phyloP scores from a whole-genome alignment of 768 basidiomycete species.

The Mycena capillaripes region DNA sequence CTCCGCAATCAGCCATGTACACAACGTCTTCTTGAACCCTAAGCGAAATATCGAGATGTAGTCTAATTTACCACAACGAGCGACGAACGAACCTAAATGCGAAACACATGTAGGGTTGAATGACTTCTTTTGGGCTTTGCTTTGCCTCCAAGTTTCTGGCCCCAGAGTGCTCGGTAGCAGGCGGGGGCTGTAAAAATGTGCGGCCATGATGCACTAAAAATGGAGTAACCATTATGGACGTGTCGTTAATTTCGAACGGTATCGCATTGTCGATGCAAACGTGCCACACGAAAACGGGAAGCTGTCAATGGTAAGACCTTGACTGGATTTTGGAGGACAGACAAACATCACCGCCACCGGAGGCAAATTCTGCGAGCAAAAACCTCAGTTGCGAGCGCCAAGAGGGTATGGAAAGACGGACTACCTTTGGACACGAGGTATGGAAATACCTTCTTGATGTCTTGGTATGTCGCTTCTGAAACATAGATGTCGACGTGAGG shows the following conservation, averaged over 20 bases:
- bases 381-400: background rate
- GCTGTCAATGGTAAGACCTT: constrained; percentile 54
- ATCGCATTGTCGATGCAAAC: constrained; percentile 75
- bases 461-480: constrained; percentile 73
- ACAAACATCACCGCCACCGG: constrained; percentile 84
- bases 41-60: constrained; percentile 73
- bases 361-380: constrained; percentile 65
- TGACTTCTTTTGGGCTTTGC: constrained; percentile 41
- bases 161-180: constrained; percentile 45
- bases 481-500: constrained; percentile 81
- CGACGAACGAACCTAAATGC: constrained; percentile 60
- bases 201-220: constrained; percentile 85
- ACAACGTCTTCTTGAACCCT: constrained; percentile 73
- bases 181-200: constrained; percentile 59
- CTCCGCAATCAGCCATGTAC: constrained; percentile 88
- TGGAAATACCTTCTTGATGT: constrained; percentile 81
- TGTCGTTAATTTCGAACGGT: constrained; percentile 77
- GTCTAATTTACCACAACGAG: background rate
- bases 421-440: constrained; percentile 81
- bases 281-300: constrained; percentile 88
- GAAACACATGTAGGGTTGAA: constrained; percentile 74
- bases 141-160: too few relatives aligned
- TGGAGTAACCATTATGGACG: constrained; percentile 74
- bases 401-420: too few relatives aligned
- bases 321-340: background rate